phyloP scores from a whole-genome alignment of 257 asterid genomes.

The Solanum dulcamara region DNA sequence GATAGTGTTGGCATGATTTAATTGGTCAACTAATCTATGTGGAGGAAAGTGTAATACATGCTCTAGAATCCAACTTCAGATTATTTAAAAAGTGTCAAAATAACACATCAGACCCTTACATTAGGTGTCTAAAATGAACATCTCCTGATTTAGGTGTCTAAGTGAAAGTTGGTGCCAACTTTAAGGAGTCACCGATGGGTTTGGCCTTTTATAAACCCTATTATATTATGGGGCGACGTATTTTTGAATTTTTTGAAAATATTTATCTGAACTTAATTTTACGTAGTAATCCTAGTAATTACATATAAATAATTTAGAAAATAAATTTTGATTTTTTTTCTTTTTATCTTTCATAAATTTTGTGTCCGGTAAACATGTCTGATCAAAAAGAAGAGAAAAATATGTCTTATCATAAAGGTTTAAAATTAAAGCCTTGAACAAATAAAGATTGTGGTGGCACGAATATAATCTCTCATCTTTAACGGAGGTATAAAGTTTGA shows the following conservation, averaged over 20 bases:
- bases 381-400: neutral
- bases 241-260: neutral
- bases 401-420: neutral
- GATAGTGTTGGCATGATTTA: no score
- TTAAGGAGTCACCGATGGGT: no score
- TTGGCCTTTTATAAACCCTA: neutral
- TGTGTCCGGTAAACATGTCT: neutral
- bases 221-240: neutral
- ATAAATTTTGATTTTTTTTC: neutral
- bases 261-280: neutral
- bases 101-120: no score
- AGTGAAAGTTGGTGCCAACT: no score
- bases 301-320: neutral
- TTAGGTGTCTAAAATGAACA: no score
- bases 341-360: neutral
- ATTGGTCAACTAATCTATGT: no score
- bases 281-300: neutral
- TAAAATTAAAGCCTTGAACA: neutral
- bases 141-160: no score
- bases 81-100: no score
- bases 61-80: no score
- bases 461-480: no score
- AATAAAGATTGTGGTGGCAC: neutral
- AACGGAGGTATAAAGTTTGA: no score
- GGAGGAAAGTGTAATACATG: no score